A percentile compares a stretch with the other conserved stretches of the same genome.
phyloP scores from a whole-genome alignment of 768 basidiomycete genomes.

The Flagelloscypha sp. region DNA sequence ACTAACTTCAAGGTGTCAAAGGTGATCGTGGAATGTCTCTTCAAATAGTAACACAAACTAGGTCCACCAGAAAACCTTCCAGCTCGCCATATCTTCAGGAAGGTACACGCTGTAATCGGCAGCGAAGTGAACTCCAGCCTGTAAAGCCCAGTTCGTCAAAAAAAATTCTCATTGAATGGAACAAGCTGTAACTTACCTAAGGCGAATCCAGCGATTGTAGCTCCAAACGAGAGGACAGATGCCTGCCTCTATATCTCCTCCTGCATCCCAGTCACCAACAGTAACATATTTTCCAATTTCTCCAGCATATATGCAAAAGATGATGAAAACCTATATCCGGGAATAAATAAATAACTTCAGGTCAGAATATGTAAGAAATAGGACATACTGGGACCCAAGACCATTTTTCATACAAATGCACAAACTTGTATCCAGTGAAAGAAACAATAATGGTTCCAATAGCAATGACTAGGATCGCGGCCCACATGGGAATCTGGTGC shows the following conservation, averaged over 20 bases:
- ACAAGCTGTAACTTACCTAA: too few species aligned
- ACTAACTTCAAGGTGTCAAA: too few species aligned
- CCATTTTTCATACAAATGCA: constrained; percentile 30
- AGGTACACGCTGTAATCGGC: constrained; percentile 32
- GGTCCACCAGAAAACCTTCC: constrained; percentile 28
- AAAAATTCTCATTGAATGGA: too few species aligned
- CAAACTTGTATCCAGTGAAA: constrained; percentile 28
- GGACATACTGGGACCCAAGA: constrained; percentile 29
- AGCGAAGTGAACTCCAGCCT: constrained; percentile 29
- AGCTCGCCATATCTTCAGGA: constrained; percentile 20
- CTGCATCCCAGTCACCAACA: constrained; percentile 16
- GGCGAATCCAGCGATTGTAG: constrained; percentile 13
- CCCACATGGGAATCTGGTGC: constrained; percentile 23
- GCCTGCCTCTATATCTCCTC: constrained; percentile 21
- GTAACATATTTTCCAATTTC: constrained; percentile 19
- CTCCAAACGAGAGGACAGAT: constrained; percentile 25
- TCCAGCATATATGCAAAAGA: constrained; percentile 22
- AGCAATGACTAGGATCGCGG: constrained; percentile 33
- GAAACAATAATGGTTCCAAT: constrained; percentile 24
- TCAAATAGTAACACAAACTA: too few species aligned
- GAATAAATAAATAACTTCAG: constrained; percentile 18
- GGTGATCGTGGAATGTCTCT: too few species aligned
- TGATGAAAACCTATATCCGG: constrained; percentile 23
- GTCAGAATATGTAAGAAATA: constrained; percentile 22
- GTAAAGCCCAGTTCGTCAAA: background rate